A percentile compares a stretch with the other conserved stretches of the same genome.
Evolutionary conservation across 73 alveolate species (phyloP).

Genomic region (Urostyla sp.): DNA sequence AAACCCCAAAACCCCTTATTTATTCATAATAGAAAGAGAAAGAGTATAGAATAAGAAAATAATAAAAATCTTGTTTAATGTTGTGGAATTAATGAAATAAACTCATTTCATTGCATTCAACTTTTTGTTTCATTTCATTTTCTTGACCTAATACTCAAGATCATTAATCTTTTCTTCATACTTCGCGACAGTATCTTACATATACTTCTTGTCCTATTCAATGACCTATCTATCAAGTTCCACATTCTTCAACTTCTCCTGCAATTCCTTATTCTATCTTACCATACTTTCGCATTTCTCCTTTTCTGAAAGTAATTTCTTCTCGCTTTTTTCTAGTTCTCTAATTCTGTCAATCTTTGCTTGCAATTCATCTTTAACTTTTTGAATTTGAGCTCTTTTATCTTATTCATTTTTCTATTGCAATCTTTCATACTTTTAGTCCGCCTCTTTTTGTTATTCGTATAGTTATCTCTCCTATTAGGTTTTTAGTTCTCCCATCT

Average conservation of each 20-base stretch:
- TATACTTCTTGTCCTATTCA: conserved; percentile 48
- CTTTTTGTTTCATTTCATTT: background rate
- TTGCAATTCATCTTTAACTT: conserved; percentile 47
- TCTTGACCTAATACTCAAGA: conserved; percentile 47
- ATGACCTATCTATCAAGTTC: conserved; percentile 41
- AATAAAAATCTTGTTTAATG: no score
- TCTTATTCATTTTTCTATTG: conserved; percentile 55
- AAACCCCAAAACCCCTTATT: conserved; percentile 42
- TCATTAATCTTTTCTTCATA: conserved; percentile 45
- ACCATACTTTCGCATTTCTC: conserved; percentile 52
- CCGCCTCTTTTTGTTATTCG: conserved; percentile 47
- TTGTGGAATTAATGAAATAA: background rate
- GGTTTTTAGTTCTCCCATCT: conserved; percentile 47
- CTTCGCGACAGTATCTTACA: conserved; percentile 36
- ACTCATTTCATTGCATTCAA: background rate
- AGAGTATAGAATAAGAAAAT: no score
- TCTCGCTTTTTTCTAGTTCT: conserved; percentile 41
- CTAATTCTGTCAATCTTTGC: conserved; percentile 27
- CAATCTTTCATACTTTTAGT: conserved; percentile 50
- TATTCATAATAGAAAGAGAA: no score
- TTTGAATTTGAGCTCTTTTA: conserved; percentile 25
- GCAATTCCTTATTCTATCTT: conserved; percentile 35
- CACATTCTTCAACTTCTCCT: conserved; percentile 21
- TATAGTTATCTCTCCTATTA: conserved; percentile 44
- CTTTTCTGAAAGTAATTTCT: conserved; percentile 32